phyloP scores from a whole-genome alignment of 441 rosid genomes.

The Croton laevigatus region DNA sequence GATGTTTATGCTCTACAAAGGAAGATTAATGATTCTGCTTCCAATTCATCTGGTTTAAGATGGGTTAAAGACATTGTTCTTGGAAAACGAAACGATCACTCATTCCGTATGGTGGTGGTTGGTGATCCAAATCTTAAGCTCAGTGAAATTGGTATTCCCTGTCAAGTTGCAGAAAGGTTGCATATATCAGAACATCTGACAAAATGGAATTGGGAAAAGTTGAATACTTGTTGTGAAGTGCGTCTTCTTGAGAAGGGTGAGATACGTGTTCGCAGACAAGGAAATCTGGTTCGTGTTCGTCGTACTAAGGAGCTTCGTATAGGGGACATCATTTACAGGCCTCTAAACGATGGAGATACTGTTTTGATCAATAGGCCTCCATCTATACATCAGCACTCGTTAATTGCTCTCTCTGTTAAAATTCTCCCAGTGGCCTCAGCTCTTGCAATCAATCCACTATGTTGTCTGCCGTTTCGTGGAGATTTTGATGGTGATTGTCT shows the following conservation, averaged over 20 bases:
- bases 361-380: conserved; percentile 92
- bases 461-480: conserved; percentile 87
- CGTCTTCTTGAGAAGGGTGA: conserved; percentile 65
- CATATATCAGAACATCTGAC: conserved; percentile 75
- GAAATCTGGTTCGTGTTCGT: conserved; percentile 43
- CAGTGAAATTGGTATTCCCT: conserved; percentile 84
- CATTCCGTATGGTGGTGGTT: conserved; percentile 87
- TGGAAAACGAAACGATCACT: conserved; percentile 80
- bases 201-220: conserved; percentile 61
- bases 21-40: conserved; percentile 40
- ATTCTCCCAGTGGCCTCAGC: conserved; percentile 68
- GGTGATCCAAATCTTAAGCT: conserved; percentile 85
- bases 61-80: conserved; percentile 90
- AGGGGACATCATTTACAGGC: conserved; percentile 67
- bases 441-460: conserved; percentile 83
- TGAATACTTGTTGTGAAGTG: conserved; percentile 45
- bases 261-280: conserved; percentile 61
- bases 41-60: conserved; percentile 71
- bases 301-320: conserved; percentile 46
- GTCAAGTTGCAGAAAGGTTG: conserved; percentile 72
- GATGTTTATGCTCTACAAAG: conserved; percentile 35
- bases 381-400: conserved; percentile 89
- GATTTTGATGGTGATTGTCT: conserved; percentile 98
- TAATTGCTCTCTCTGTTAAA: conserved; percentile 73
- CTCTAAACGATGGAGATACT: conserved; percentile 71